These are phyloP conservation scores for Gentiana straminea DNA, from an alignment of 257 asterid species.

Conservation along the genomic window DNA sequence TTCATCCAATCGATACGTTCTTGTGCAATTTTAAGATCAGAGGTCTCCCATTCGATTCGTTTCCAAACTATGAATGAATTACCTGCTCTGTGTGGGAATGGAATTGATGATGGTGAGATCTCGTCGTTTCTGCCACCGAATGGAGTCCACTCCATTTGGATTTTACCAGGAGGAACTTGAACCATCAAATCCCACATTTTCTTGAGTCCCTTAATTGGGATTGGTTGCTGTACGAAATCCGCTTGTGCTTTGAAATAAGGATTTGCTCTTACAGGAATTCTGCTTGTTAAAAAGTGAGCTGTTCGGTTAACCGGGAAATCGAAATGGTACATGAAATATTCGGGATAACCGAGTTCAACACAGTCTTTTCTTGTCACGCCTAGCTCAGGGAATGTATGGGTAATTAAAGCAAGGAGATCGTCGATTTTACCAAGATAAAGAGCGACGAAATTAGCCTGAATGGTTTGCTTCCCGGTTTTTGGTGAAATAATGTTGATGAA, in stretches of 20 bases:
- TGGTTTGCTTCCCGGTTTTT: not conserved
- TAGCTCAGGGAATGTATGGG: slow-evolving; percentile 6
- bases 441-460: slow-evolving; percentile 5
- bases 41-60: too few relatives aligned
- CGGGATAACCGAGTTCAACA: not conserved
- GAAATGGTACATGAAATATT: too few relatives aligned
- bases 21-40: too few relatives aligned
- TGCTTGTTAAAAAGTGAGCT: not conserved
- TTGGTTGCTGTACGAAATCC: slow-evolving; percentile 11
- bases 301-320: not conserved
- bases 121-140: slow-evolving; percentile 10
- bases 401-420: slow-evolving; percentile 4
- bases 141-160: slow-evolving; percentile 6
- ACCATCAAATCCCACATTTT: not conserved
- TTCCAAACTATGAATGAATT: too few relatives aligned
- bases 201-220: slow-evolving; percentile 8
- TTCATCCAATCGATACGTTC: too few relatives aligned
- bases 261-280: not conserved
- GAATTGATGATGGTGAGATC: slow-evolving; percentile 9
- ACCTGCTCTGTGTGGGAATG: slow-evolving; percentile 5
- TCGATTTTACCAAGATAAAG: slow-evolving; percentile 4
- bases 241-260: slow-evolving; percentile 9
- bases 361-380: slow-evolving; percentile 5
- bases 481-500: not conserved
- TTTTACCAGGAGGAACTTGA: not conserved